Conservation (phyloP, 768 basidiomycete genomes). For the Lactarius tabidus region DNA sequence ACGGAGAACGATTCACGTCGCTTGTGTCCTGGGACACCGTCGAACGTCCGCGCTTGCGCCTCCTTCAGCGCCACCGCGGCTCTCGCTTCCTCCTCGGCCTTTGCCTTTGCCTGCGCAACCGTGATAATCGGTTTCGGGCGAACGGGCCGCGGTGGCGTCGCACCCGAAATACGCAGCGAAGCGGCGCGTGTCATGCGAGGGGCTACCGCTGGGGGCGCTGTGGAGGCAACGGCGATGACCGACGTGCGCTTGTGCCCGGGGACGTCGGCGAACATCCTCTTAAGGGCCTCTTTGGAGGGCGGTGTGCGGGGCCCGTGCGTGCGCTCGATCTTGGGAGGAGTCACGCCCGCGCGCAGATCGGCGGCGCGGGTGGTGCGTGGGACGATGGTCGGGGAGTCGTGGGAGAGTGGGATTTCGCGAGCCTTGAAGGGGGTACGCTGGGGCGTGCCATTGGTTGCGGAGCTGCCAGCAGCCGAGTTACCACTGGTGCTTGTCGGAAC, state of each 20-base stretch:
- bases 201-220: slow-evolving; percentile 63
- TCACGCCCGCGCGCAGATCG: slow-evolving; percentile 61
- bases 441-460: slow-evolving; percentile 43
- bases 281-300: slow-evolving; percentile 55
- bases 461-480: slow-evolving; percentile 37
- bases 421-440: slow-evolving; percentile 60
- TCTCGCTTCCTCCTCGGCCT: slow-evolving; percentile 30
- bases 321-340: slow-evolving; percentile 40
- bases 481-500: slow-evolving; percentile 28
- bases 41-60: slow-evolving; percentile 44
- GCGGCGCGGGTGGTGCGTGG: slow-evolving; percentile 77
- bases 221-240: slow-evolving; percentile 69
- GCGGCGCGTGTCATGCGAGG: slow-evolving; percentile 78
- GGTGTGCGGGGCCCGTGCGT: slow-evolving; percentile 46
- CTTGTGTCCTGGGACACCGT: slow-evolving; percentile 84
- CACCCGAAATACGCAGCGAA: slow-evolving; percentile 57
- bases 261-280: slow-evolving; percentile 67
- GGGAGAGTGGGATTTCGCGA: slow-evolving; percentile 60
- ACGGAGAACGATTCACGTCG: slow-evolving; percentile 71
- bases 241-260: slow-evolving; percentile 76
- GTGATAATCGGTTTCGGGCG: slow-evolving; percentile 10
- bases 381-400: slow-evolving; percentile 59
- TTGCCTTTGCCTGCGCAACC: slow-evolving; percentile 27
- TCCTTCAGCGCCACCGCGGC: slow-evolving; percentile 35
- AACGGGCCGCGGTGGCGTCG: slow-evolving; percentile 37